Base-by-base conservation (phyloP, 2,329 filamentous ascomycete species). In the Talaromyces funiculosus region DNA sequence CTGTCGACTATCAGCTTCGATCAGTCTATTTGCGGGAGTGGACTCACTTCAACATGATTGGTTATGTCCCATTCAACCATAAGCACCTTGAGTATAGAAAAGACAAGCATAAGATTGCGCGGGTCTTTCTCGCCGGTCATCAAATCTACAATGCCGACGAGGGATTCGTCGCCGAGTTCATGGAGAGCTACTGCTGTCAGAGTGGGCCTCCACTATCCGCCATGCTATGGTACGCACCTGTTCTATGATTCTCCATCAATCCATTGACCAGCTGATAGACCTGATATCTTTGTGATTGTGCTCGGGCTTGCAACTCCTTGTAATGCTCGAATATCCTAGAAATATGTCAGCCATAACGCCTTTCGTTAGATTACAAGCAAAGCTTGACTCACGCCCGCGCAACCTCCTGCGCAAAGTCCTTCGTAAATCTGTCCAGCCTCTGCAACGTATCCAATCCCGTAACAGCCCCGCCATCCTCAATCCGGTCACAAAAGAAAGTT, bases 111-210 rank as follows among this genome's bases (percentile, higher is more conserved):
- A 29, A 89, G 73, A 67, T 89, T 89, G 29, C 86, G 79, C 0
- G 86, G 86, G 64, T 89, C 86, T 67, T 88, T 88, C 70, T 89
- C 86, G 60, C 86, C 86, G 16, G 84, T 83, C 67, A 89, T 86
- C 63, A 88, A 82, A 60, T 86, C 80, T 56, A 86, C 83, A 64
- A 87, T 84, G 3, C 81, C 83, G 3, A 83, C 75, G 58, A 88
- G 73, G 64, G 86, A 87, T 61, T 83, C 80, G 53, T 85, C 80
- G 35, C 84, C 82, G 67, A 87, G 79, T 10, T 80, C 75, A 70
- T 77, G 78, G 53, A 86, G 70, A n/a, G 81, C 80, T 80, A 37
- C 26, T 4, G 51, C 51, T 55, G 59, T 72, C 53, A 69, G 33
- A 33, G 12, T 33, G 31, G 12, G 12, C 9, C 31, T 33, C 4